A percentile compares a stretch with the other conserved stretches of the same genome.
Evolutionary conservation across 768 basidiomycete genomes (phyloP).

Genomic region (Pleurotus tuber-regium): DNA sequence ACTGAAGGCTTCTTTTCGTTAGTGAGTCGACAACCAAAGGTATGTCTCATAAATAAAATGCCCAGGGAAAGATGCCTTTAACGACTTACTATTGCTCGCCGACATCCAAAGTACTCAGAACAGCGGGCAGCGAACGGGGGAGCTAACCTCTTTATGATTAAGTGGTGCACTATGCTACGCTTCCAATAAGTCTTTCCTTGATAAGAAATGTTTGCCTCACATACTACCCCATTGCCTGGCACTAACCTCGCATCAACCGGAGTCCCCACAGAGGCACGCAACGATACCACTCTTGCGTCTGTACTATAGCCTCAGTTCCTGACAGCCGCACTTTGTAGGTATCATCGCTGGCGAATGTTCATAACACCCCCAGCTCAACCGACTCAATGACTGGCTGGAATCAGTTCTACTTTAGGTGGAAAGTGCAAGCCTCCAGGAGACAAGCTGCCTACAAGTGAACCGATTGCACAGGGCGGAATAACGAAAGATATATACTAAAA

Average conservation of each 20-base stretch:
- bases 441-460: not conserved
- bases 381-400: not conserved
- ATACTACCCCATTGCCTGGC: constrained; percentile 81
- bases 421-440: not conserved
- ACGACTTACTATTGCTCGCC: no score
- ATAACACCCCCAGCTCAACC: constrained; percentile 2
- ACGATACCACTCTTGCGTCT: constrained; percentile 48
- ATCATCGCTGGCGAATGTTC: constrained; percentile 14
- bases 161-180: no score
- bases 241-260: constrained; percentile 73
- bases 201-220: constrained; percentile 80
- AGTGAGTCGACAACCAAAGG: no score
- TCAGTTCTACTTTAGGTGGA: constrained; percentile 1
- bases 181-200: no score
- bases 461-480: not conserved
- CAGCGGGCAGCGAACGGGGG: no score
- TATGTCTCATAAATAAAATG: no score
- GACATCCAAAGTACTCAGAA: no score
- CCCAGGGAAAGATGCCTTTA: no score
- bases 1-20: no score
- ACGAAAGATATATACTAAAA: not conserved
- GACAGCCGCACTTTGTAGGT: constrained; percentile 13
- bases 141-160: no score
- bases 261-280: constrained; percentile 79
- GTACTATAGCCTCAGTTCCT: constrained; percentile 24